Conservation (phyloP, 2,329 filamentous ascomycete species). For the Penicillium carneum region DNA sequence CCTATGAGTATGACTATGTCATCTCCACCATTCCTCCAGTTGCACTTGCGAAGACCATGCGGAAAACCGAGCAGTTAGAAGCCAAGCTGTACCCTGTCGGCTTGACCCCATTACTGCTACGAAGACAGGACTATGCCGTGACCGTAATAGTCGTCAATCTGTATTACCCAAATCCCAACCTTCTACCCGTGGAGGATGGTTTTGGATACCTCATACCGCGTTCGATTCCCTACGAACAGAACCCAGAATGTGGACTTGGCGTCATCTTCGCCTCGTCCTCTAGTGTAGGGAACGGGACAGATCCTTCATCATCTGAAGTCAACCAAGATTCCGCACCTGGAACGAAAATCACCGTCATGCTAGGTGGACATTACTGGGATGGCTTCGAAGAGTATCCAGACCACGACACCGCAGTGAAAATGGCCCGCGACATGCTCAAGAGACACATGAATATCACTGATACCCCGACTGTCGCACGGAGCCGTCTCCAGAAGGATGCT, state of each 20-base stretch:
- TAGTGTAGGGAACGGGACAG: conserved; percentile 54
- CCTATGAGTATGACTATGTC: conserved; percentile 38
- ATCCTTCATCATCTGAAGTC: neutral
- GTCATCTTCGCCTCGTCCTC: conserved; percentile 88
- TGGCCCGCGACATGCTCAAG: conserved; percentile 73
- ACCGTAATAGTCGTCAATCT: conserved; percentile 93
- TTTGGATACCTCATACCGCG: conserved; percentile 93
- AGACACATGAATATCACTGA: conserved; percentile 77
- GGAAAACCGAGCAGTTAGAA: conserved; percentile 20
- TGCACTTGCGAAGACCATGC: conserved; percentile 38
- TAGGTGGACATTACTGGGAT: conserved; percentile 93
- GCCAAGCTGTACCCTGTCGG: conserved; percentile 13
- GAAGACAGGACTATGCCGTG: conserved; percentile 65
- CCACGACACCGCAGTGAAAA: conserved; percentile 69
- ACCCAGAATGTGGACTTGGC: conserved; percentile 83
- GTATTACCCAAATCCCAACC: conserved; percentile 72
- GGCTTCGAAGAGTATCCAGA: conserved; percentile 66
- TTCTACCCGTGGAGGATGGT: conserved; percentile 69
- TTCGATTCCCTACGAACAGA: conserved; percentile 71
- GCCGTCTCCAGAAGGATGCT: conserved; percentile 71
- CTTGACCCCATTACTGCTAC: conserved; percentile 25
- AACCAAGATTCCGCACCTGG: conserved; percentile 62
- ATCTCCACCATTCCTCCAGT: conserved; percentile 45
- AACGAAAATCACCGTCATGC: conserved; percentile 91
- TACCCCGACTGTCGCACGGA: conserved; percentile 66